Evolutionary conservation across 1,284 basidiomycete genomes (phyloP).

Genomic region (Heterobasidion irregulare): DNA sequence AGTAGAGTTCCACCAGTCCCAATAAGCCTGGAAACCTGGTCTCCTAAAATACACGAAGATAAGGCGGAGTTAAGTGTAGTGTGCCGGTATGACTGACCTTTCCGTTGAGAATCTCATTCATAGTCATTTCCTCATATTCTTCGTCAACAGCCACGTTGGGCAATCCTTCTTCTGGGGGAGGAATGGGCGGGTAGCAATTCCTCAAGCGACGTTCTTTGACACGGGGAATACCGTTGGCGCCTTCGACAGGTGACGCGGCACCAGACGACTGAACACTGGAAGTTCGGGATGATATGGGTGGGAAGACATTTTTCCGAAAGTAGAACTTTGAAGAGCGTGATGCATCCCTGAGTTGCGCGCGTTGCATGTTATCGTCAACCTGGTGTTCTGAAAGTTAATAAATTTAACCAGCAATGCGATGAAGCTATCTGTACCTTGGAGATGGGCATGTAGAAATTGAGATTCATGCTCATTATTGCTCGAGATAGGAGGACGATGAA

Average conservation of each 20-base stretch:
- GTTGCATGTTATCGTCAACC: slow-evolving; percentile 97
- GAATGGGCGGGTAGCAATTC: slow-evolving; percentile 61
- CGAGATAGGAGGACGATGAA: slow-evolving; percentile 93
- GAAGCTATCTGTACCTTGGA: slow-evolving; percentile 59
- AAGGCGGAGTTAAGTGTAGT: not conserved
- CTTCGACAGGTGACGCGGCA: slow-evolving; percentile 37
- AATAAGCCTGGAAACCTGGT: slow-evolving; percentile 79
- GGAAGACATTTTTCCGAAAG: slow-evolving; percentile 86
- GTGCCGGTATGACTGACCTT: slow-evolving; percentile 38
- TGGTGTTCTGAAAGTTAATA: slow-evolving; percentile 22
- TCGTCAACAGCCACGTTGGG: slow-evolving; percentile 50
- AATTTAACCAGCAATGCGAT: not conserved
- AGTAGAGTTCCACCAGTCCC: slow-evolving; percentile 78
- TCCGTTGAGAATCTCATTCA: slow-evolving; percentile 93
- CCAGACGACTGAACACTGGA: slow-evolving; percentile 44
- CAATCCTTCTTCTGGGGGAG: slow-evolving; percentile 39
- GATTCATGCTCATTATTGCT: slow-evolving; percentile 84
- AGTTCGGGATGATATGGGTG: slow-evolving; percentile 33
- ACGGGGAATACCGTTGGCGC: slow-evolving; percentile 9
- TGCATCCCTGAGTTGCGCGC: slow-evolving; percentile 84
- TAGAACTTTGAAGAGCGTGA: slow-evolving; percentile 70
- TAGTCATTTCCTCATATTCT: slow-evolving; percentile 88
- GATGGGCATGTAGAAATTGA: slow-evolving; percentile 97
- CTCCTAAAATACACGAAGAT: slow-evolving; percentile 28
- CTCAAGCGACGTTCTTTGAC: slow-evolving; percentile 56